Evolutionary conservation across 2,329 filamentous ascomycete species (phyloP).

Genomic region (Corniculantispora saksenae): DNA sequence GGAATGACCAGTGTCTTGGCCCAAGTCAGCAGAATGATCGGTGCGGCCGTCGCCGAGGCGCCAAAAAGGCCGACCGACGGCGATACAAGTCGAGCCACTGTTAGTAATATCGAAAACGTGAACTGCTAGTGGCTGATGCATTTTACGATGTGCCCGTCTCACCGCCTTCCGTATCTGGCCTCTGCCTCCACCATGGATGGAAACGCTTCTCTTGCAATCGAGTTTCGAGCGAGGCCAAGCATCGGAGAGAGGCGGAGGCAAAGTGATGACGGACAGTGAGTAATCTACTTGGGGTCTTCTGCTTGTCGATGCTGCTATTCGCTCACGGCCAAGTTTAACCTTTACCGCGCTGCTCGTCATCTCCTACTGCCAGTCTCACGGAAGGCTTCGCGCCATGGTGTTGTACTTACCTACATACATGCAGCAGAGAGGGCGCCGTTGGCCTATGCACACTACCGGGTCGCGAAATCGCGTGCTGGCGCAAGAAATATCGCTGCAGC

Average conservation of each 20-base stretch:
- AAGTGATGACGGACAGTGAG: neutral
- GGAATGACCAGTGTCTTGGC: neutral
- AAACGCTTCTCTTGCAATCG: neutral
- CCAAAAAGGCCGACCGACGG: neutral
- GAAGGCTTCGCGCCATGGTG: neutral
- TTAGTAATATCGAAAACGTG: constrained; percentile 11
- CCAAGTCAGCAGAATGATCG: neutral
- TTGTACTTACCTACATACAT: no score
- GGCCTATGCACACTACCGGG: no score
- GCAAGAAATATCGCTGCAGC: no score
- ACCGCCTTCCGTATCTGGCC: constrained; percentile 9
- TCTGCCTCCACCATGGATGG: neutral
- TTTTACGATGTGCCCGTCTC: neutral
- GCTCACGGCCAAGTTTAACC: neutral
- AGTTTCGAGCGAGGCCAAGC: neutral
- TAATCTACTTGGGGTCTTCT: neutral
- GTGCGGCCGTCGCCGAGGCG: neutral
- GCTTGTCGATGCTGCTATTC: neutral
- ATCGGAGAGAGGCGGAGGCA: neutral
- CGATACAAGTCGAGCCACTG: neutral
- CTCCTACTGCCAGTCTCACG: neutral
- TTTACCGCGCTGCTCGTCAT: neutral
- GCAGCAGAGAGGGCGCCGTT: no score
- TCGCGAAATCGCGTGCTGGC: no score
- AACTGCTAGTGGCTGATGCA: neutral